These are phyloP conservation scores for Epichloe bromicola DNA, from an alignment of 2,329 filamentous ascomycete species.

Conservation along the genomic window DNA sequence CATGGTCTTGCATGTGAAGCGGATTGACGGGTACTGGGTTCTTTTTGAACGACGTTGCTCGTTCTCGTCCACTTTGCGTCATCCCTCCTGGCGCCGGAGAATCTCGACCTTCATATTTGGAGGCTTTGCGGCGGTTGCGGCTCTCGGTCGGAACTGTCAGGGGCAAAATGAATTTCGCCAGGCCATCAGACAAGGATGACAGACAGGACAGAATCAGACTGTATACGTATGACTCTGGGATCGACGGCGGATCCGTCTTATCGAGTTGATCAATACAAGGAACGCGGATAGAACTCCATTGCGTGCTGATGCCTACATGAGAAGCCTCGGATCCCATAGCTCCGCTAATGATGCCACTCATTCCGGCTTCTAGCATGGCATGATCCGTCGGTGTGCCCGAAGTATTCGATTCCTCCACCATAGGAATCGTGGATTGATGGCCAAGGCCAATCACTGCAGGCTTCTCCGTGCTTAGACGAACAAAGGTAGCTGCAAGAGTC, in stretches of 20 bases:
- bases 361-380: conserved; percentile 77
- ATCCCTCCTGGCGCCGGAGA: conserved; percentile 24
- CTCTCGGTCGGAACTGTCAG: conserved; percentile 70
- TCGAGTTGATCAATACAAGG: conserved; percentile 91
- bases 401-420: conserved; percentile 39
- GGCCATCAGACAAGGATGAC: conserved; percentile 76
- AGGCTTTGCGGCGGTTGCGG: conserved; percentile 36
- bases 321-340: conserved; percentile 53
- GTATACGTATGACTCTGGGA: conserved; percentile 92
- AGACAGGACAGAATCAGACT: conserved; percentile 80
- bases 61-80: conserved; percentile 31
- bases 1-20: conserved; percentile 58
- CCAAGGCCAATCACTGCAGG: conserved; percentile 79
- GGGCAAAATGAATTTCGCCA: conserved; percentile 87
- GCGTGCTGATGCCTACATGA: conserved; percentile 68
- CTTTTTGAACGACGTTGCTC: conserved; percentile 56
- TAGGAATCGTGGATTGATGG: conserved; percentile 74
- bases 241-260: conserved; percentile 68
- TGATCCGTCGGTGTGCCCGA: conserved; percentile 57
- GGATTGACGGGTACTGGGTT: conserved; percentile 78
- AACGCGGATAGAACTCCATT: conserved; percentile 81
- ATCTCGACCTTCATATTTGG: conserved; percentile 31
- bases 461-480: conserved; percentile 85
- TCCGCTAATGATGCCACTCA: conserved; percentile 75
- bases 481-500: conserved; percentile 74